Evolutionary conservation across 805 yeast genomes (phyloP).

Genomic region (Lipomyces lipofer): DNA sequence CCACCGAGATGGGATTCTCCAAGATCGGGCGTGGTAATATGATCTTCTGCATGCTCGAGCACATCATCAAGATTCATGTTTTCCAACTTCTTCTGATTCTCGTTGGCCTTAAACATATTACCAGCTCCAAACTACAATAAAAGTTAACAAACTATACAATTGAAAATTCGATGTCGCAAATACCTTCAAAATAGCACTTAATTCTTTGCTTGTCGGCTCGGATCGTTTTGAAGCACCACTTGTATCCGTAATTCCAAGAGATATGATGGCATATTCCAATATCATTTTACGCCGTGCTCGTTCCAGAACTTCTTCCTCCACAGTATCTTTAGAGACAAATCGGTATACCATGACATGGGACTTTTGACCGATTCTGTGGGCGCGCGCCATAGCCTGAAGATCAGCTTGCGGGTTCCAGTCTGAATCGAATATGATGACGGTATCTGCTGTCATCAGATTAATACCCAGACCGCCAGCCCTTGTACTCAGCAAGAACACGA

Average conservation of each 20-base stretch:
- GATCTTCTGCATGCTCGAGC: slow-evolving; percentile 95
- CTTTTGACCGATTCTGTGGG: slow-evolving; percentile 99
- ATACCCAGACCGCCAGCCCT: slow-evolving; percentile 99
- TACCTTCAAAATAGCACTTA: slow-evolving; percentile 80
- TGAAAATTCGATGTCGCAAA: not conserved
- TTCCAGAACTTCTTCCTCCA: slow-evolving; percentile 95
- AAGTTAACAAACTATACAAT: not conserved
- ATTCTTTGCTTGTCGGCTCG: slow-evolving; percentile 82
- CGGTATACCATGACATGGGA: slow-evolving; percentile 97
- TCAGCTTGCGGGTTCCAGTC: slow-evolving; percentile 99
- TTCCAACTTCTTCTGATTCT: slow-evolving; percentile 93
- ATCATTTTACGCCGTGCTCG: slow-evolving; percentile 98
- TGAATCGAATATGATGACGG: slow-evolving; percentile 95
- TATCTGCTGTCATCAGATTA: slow-evolving; percentile 98
- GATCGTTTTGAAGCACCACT: slow-evolving; percentile 52
- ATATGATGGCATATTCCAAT: slow-evolving; percentile 94
- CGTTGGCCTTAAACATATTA: slow-evolving; percentile 93
- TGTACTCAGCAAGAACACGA: slow-evolving; percentile 84
- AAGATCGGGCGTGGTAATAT: slow-evolving; percentile 89
- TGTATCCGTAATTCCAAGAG: slow-evolving; percentile 89
- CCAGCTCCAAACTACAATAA: slow-evolving; percentile 80
- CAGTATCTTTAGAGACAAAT: slow-evolving; percentile 96
- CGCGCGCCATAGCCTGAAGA: slow-evolving; percentile 99
- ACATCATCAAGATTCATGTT: slow-evolving; percentile 95
- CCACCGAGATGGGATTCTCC: slow-evolving; percentile 99